Percentiles rank a stretch among this genome's conserved stretches.
Conservation (phyloP, 1,284 basidiomycete genomes). For the Cystobasidium slooffiae region DNA sequence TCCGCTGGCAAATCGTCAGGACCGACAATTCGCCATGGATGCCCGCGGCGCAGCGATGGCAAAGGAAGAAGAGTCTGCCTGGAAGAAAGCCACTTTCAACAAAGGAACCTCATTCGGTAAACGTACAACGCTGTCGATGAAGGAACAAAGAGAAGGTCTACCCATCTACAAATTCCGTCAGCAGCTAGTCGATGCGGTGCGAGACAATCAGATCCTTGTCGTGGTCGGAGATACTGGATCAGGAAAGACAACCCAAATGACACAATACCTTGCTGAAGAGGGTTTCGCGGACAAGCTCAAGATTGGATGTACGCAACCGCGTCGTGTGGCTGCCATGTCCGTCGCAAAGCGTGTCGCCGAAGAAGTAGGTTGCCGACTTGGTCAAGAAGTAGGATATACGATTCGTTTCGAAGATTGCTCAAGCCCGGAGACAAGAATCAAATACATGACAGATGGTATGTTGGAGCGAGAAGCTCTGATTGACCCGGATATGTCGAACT, state of each 20-base stretch:
- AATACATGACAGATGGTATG: conserved; percentile 99
- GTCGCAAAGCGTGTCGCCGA: conserved; percentile 98
- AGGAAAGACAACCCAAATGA: conserved; percentile 93
- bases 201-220: conserved; percentile 89
- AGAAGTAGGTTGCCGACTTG: conserved; percentile 94
- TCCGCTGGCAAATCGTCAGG: conserved; percentile 88
- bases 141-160: conserved; percentile 86
- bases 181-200: conserved; percentile 85
- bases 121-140: conserved; percentile 85
- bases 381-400: conserved; percentile 96
- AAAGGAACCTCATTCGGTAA: conserved; percentile 96
- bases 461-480: conserved; percentile 94
- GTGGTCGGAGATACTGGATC: conserved; percentile 96
- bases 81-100: conserved; percentile 93
- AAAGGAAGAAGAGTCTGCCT: conserved; percentile 69
- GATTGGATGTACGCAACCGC: conserved; percentile 96
- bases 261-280: conserved; percentile 81
- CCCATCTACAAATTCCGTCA: conserved; percentile 98
- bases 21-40: conserved; percentile 92
- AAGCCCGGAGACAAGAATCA: conserved; percentile 95
- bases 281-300: conserved; percentile 83
- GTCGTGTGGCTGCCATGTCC: conserved; percentile 99
- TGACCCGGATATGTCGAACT: conserved; percentile 88
- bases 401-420: conserved; percentile 99
- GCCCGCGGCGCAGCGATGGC: conserved; percentile 79